Conservation (phyloP, 2,329 filamentous ascomycete species). For the Ophiocordyceps sinensis region DNA sequence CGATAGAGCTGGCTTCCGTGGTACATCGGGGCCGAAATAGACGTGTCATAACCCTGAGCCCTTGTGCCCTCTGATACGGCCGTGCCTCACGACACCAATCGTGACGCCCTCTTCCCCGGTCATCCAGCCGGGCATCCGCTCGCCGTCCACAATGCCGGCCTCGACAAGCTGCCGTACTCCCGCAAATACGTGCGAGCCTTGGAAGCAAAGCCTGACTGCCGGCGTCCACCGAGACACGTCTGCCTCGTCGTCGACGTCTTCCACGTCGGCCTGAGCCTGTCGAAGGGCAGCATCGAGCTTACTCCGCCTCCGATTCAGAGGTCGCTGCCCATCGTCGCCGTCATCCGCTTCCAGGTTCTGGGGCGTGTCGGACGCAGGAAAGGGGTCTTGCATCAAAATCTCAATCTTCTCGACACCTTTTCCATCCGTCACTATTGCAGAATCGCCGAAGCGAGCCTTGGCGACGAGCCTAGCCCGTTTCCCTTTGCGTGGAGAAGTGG, state of each 20-base stretch:
- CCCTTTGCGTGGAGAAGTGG: constrained; percentile 16
- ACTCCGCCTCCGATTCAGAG: constrained; percentile 13
- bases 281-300: constrained; percentile 21
- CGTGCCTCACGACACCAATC: constrained; percentile 51
- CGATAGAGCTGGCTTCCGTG: not conserved
- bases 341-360: constrained; percentile 8
- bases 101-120: constrained; percentile 76
- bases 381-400: constrained; percentile 43
- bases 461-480: constrained; percentile 51
- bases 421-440: constrained; percentile 38
- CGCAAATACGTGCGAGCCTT: constrained; percentile 66
- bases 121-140: constrained; percentile 79
- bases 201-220: constrained; percentile 48
- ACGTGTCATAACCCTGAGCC: constrained; percentile 34
- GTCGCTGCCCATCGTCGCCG: constrained; percentile 10
- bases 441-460: constrained; percentile 54
- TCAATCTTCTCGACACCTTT: constrained; percentile 49
- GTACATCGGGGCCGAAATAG: not conserved
- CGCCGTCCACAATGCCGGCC: constrained; percentile 58
- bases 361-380: constrained; percentile 18
- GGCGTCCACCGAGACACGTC: constrained; percentile 17
- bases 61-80: constrained; percentile 46
- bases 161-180: constrained; percentile 69
- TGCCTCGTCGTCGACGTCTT: constrained; percentile 11
- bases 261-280: constrained; percentile 11